phyloP scores from a whole-genome alignment of 2,329 filamentous ascomycete genomes.

The Monosporascus ibericus region DNA sequence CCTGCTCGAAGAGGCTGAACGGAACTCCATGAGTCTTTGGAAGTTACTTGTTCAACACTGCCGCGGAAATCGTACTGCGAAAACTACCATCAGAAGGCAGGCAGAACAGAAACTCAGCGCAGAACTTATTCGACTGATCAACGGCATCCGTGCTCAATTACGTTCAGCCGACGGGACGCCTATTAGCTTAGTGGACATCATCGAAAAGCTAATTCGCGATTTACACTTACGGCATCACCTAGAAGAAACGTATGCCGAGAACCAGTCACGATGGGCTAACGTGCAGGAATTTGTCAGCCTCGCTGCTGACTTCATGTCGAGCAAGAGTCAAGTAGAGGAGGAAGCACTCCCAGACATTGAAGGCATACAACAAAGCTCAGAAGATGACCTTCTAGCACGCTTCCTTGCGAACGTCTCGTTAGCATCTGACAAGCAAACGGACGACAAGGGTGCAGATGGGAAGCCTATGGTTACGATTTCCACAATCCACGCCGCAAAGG shows the following conservation, averaged over 20 bases:
- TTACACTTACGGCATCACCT: constrained; percentile 71
- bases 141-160: constrained; percentile 29
- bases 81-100: constrained; percentile 42
- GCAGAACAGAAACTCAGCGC: constrained; percentile 49
- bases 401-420: constrained; percentile 89
- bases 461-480: constrained; percentile 76
- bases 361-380: constrained; percentile 61
- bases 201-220: constrained; percentile 53
- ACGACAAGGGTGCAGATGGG: constrained; percentile 49
- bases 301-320: constrained; percentile 62
- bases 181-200: constrained; percentile 39
- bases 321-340: constrained; percentile 38
- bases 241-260: constrained; percentile 60
- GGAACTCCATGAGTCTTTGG: constrained; percentile 67
- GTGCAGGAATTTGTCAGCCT: constrained; percentile 81
- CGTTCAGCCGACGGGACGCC: constrained; percentile 21
- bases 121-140: constrained; percentile 39
- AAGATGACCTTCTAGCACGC: constrained; percentile 58
- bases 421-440: constrained; percentile 69
- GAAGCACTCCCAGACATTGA: constrained; percentile 63
- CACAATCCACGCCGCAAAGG: constrained; percentile 94
- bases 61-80: constrained; percentile 40
- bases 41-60: constrained; percentile 55
- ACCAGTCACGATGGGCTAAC: constrained; percentile 78
- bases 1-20: constrained; percentile 71